A percentile compares a stretch with the other conserved stretches of the same genome.
Conservation (phyloP, 108 stramenopile species). For the Pelagomonas calceolata region DNA sequence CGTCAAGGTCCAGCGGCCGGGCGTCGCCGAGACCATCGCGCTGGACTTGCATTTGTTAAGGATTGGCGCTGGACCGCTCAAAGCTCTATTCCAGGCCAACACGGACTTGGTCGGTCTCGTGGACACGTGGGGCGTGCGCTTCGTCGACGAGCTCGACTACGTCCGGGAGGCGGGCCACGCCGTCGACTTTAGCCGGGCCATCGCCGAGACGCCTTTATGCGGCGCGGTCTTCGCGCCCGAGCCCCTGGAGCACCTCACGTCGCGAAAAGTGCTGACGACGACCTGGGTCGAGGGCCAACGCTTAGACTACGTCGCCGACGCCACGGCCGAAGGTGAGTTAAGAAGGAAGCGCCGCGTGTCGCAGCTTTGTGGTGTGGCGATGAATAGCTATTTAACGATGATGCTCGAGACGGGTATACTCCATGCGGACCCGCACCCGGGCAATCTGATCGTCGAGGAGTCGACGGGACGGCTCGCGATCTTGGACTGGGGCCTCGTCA, state of each 20-base stretch:
- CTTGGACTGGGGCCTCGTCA: constrained; percentile 93
- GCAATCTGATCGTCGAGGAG: constrained; percentile 64
- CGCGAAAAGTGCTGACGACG: constrained; percentile 67
- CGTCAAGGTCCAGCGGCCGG: constrained; percentile 88
- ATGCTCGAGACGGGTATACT: constrained; percentile 58
- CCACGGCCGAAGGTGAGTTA: constrained; percentile 1
- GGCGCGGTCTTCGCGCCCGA: constrained; percentile 68
- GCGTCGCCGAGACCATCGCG: constrained; percentile 78
- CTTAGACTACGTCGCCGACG: constrained; percentile 35
- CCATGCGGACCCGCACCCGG: constrained; percentile 44
- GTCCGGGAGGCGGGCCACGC: constrained; percentile 74
- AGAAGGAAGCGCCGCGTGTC: constrained; percentile 58
- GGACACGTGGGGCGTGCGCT: constrained; percentile 82
- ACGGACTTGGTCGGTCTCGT: constrained; percentile 69
- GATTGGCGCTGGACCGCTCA: constrained; percentile 52
- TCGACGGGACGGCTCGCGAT: constrained; percentile 78
- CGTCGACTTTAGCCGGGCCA: constrained; percentile 49
- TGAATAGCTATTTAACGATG: constrained; percentile 78
- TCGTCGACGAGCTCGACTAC: constrained; percentile 91
- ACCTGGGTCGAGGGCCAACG: constrained; percentile 87
- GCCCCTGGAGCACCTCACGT: constrained; percentile 55
- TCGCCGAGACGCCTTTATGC: constrained; percentile 50
- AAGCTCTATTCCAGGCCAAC: constrained; percentile 52
- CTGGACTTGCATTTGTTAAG: constrained; percentile 89
- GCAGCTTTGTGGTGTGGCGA: constrained; percentile 66